These are phyloP conservation scores for Arctostaphylos glauca DNA, from an alignment of 148 eudicot genomes.

Conservation along the genomic window DNA sequence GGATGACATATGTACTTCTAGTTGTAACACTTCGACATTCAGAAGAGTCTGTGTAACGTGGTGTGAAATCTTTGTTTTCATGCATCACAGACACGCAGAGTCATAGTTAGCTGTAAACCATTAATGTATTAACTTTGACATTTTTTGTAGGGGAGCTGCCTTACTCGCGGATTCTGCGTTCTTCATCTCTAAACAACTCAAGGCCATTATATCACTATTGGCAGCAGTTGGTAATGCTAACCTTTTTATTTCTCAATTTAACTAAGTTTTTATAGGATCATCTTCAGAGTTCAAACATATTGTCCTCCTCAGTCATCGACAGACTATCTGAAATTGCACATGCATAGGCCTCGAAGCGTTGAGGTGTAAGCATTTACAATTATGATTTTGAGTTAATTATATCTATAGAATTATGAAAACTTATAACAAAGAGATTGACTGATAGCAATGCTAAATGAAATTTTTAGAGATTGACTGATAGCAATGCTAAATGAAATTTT, in stretches of 20 bases:
- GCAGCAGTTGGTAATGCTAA: slow-evolving; percentile 61
- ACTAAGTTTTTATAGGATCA: background rate
- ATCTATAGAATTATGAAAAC: too few species aligned
- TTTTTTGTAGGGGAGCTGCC: slow-evolving; percentile 47
- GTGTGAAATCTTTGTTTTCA: background rate
- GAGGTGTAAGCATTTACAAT: too few species aligned
- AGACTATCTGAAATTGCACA: background rate
- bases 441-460: too few species aligned
- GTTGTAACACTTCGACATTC: background rate
- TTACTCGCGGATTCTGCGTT: slow-evolving; percentile 27
- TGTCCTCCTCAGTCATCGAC: background rate
- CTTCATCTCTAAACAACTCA: slow-evolving; percentile 31
- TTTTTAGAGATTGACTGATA: too few species aligned
- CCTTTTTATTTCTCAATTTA: background rate
- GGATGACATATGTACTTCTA: background rate
- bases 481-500: too few species aligned
- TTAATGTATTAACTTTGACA: background rate
- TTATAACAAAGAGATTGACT: too few species aligned
- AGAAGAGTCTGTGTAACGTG: background rate
- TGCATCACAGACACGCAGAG: background rate
- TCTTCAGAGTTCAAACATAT: background rate
- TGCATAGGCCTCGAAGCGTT: too few species aligned
- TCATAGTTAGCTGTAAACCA: slow-evolving; percentile 9
- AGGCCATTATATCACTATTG: slow-evolving; percentile 57
- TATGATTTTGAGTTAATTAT: too few species aligned